Base-by-base conservation (phyloP, 2,329 filamentous ascomycete species). In the Xylaria multiplex region DNA sequence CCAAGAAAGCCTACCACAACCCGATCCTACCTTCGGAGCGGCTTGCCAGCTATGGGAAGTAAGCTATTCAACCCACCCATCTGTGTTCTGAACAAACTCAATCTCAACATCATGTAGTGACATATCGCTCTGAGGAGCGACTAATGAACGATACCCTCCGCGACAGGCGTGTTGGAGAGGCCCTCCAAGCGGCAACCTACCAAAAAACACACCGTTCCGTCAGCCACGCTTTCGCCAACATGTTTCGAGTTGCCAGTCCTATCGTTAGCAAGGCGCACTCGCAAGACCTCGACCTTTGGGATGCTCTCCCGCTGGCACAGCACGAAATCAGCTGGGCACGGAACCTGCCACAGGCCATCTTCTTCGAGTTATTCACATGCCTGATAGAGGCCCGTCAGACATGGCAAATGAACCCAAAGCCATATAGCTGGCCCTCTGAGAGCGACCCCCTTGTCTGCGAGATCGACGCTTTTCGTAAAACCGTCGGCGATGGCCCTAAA, bases 281-380 rank as follows among this genome's bases (percentile, higher is more conserved):
- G 22, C 19, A 48, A 13, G 22, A 19, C 16, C 6, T 40, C 14
- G 37, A 42, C 22, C 45, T 59, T 14, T 59, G 45, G 56, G 45
- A 59, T 7, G 42, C 40, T 2, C 56, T 59, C 7, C 56, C 56
- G 4, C 7, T 4, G 7, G 56, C 50, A 13, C 56, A 59, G 32
- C 3, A 13, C 1, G 14, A 59, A 13, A 27, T 50, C 27, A 19
- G 40, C 35, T 59, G 56, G 56, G 56, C 56, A 6, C 13, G 27
- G 16, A 2, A 5, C 3, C 13, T 59, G 3, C 46, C 56, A 13
- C n/a, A 50, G 27, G 32, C 45, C 6, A 49, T 30, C 6, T 62
- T 62, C 52, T 62, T 62, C 19, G 59, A 62, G 22, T 22, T 62
- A 7, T 62, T 62, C 13, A 49, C 45, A 2, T 56, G 50, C 14